A percentile compares a stretch with the other conserved stretches of the same genome.
Conservation (phyloP, 805 yeast species). For the Wickerhamomyces alni region DNA sequence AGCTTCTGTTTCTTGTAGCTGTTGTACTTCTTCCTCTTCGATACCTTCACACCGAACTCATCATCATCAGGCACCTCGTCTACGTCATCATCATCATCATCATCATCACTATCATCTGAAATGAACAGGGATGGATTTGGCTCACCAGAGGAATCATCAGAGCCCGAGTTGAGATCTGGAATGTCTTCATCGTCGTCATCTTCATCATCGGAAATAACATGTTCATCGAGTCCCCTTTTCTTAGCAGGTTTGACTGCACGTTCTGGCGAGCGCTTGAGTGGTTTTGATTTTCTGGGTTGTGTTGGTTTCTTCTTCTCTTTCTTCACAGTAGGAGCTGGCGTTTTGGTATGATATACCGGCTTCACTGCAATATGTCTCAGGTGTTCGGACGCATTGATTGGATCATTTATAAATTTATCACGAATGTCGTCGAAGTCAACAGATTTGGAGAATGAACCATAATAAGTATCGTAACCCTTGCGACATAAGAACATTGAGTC, state of each 20-base stretch:
- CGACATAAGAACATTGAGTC: conserved; percentile 26
- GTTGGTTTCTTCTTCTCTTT: conserved; percentile 1
- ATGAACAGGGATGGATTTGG: conserved; percentile 3
- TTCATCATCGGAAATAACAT: conserved; percentile 1
- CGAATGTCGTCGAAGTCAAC: conserved; percentile 19
- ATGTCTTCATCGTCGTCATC: neutral
- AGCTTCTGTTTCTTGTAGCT: conserved; percentile 22
- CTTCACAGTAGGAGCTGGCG: conserved; percentile 7
- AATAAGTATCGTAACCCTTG: conserved; percentile 28
- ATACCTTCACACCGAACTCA: conserved; percentile 15
- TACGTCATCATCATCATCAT: conserved; percentile 4
- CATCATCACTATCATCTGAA: conserved; percentile 12
- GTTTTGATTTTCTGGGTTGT: neutral
- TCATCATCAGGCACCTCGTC: conserved; percentile 4
- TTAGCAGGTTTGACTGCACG: conserved; percentile 1
- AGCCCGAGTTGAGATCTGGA: no score
- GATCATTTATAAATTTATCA: conserved; percentile 17
- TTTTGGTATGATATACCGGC: conserved; percentile 4
- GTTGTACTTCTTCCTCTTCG: conserved; percentile 23
- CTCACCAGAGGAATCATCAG: conserved; percentile 12
- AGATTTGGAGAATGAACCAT: conserved; percentile 19
- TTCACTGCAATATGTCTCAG: conserved; percentile 17
- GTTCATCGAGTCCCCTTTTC: no score
- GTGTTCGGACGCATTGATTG: conserved; percentile 20
- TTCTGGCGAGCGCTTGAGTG: neutral